phyloP scores from a whole-genome alignment of 441 rosid genomes.

The Croton laevigatus region DNA sequence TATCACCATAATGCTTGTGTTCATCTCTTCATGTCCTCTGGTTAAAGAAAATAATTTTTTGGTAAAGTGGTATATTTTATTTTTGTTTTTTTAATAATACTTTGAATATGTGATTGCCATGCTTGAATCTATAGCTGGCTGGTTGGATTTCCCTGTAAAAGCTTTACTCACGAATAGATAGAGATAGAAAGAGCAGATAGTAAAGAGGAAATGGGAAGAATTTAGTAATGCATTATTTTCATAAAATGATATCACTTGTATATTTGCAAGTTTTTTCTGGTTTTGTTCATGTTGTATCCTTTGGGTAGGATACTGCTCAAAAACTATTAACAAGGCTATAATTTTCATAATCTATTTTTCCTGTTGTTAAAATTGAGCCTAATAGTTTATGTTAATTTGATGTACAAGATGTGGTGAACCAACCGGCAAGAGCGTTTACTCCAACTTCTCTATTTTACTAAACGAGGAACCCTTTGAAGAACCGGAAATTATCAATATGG shows the following conservation, averaged over 20 bases:
- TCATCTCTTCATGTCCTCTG: background rate
- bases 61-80: background rate
- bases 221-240: background rate
- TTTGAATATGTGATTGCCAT: background rate
- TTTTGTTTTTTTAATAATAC: background rate
- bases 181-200: background rate
- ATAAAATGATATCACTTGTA: background rate
- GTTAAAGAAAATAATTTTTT: background rate
- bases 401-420: constrained; percentile 66
- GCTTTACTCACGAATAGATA: background rate
- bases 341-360: background rate
- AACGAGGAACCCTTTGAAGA: constrained; percentile 68
- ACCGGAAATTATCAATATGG: constrained; percentile 60
- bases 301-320: background rate
- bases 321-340: background rate
- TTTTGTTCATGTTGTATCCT: background rate
- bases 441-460: constrained; percentile 71
- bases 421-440: constrained; percentile 65
- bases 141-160: background rate
- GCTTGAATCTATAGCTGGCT: background rate
- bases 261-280: background rate
- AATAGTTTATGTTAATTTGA: constrained; percentile 4
- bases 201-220: background rate
- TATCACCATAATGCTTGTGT: background rate
- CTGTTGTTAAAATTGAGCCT: background rate